Evolutionary conservation across 164 flowering plant species (phyloP), one percentile per base, ranked within the genome.

Genomic region (Tetrastigma voinierianum): DNA sequence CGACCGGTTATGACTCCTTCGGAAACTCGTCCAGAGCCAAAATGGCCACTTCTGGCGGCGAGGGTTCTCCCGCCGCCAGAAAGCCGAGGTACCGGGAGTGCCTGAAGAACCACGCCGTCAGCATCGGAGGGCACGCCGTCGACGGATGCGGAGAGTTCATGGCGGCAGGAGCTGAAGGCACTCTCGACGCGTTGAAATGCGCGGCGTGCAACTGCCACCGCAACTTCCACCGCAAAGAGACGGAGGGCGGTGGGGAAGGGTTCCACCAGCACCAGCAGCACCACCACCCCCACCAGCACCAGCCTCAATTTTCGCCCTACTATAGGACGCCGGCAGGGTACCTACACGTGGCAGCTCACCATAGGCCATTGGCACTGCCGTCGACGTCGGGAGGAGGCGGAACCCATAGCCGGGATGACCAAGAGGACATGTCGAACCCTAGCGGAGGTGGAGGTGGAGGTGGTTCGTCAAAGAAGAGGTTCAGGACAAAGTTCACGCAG

Each of bases 81-180:
- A 67, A 52, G 67, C 64, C 79, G 16, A 57, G 81, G 43, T 88
- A 84, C 82, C 54, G 79, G 17, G 93, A 88, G 77, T 88, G 93
- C 45, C 61, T 83, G 49, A 88, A 86, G 80, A 88, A 88, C 78
- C 93, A 88, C 77, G 93, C 93, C 15, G 93, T 83, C 23, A 71
- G 78, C 13, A 67, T 86, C 67, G 90, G 89, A 3, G 85, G 86
- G 24, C 84, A 83, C 71, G 89, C 90, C 48, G 77, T 83, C 19
- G 93, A 88, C 65, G 93, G 93, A 19, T 88, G 93, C 75, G 83
- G 93, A 43, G 93, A 88, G 87, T 88, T 88, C 76, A 72, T 88
- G 74, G 69, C 93, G 0, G 85, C 89, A 4, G 89, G 87, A 1
- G 71, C 69, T 4, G 90, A 84, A 8, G 89, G 89, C 32, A 71